Conservation (phyloP, 768 basidiomycete genomes). For the Rhodotorula taiwanensis region DNA sequence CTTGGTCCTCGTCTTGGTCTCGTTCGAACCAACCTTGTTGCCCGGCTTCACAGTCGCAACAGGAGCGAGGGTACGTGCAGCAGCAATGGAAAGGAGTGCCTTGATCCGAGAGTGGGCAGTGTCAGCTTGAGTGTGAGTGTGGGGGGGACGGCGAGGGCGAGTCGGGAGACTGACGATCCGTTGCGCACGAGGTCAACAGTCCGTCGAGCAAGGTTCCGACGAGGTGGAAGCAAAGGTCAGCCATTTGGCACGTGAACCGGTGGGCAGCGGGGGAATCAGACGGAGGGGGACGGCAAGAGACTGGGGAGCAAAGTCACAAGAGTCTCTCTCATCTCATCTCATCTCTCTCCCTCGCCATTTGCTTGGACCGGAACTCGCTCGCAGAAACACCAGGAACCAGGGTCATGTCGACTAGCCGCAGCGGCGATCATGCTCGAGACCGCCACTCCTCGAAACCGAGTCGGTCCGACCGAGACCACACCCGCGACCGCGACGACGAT, state of each 20-base stretch:
- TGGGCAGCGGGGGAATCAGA: too few species aligned
- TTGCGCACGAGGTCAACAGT: neutral
- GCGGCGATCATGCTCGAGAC: conserved; percentile 12
- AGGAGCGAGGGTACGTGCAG: neutral
- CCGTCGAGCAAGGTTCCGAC: neutral
- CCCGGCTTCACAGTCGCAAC: conserved; percentile 7
- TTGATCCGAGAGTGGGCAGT: neutral
- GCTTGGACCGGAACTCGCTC: neutral
- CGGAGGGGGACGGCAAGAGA: too few species aligned
- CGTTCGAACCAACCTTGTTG: too few species aligned
- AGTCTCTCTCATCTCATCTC: neutral
- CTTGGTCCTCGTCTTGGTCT: too few species aligned
- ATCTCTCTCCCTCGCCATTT: neutral
- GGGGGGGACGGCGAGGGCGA: neutral
- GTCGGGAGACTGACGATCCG: neutral
- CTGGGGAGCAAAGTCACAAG: too few species aligned
- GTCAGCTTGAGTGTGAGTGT: neutral
- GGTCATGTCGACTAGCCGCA: conserved; percentile 7
- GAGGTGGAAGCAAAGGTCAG: neutral
- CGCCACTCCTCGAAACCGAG: conserved; percentile 2
- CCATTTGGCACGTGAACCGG: too few species aligned
- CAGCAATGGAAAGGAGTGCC: neutral
- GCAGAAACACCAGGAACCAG: too few species aligned
- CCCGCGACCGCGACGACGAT: neutral
- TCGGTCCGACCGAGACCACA: conserved; percentile 22